phyloP scores from a whole-genome alignment of 495 filamentous ascomycete species.

The Podospora australis region DNA sequence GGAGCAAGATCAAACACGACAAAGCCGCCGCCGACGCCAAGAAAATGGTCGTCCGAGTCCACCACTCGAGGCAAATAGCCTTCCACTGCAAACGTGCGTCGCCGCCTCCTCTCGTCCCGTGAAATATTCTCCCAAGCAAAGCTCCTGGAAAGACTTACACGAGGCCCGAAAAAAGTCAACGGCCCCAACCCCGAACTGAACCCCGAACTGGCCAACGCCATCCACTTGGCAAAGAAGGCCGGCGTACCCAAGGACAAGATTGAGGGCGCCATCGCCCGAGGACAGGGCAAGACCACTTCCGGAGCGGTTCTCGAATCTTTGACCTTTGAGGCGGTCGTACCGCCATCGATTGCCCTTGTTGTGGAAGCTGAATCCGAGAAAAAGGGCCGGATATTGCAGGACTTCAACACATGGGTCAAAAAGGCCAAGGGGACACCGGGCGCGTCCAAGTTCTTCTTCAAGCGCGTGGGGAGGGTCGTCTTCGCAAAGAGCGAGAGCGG shows the following conservation, averaged over 20 bases:
- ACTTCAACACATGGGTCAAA: slow-evolving; percentile 63
- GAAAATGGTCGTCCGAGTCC: slow-evolving; percentile 43
- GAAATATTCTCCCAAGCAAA: neutral
- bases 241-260: slow-evolving; percentile 78
- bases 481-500: slow-evolving; percentile 54
- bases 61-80: slow-evolving; percentile 46
- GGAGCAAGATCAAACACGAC: slow-evolving; percentile 93
- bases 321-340: slow-evolving; percentile 76
- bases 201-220: slow-evolving; percentile 59
- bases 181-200: slow-evolving; percentile 70
- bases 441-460: slow-evolving; percentile 76
- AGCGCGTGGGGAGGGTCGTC: slow-evolving; percentile 63
- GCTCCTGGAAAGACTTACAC: slow-evolving; percentile 13
- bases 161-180: slow-evolving; percentile 36
- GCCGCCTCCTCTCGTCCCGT: slow-evolving; percentile 5
- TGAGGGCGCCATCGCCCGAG: slow-evolving; percentile 75
- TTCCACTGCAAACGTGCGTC: slow-evolving; percentile 45
- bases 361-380: slow-evolving; percentile 74
- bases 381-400: slow-evolving; percentile 63
- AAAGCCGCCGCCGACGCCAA: slow-evolving; percentile 72
- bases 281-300: slow-evolving; percentile 69
- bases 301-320: slow-evolving; percentile 69
- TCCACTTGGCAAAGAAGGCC: slow-evolving; percentile 78
- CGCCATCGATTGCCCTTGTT: slow-evolving; percentile 68
- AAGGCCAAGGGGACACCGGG: slow-evolving; percentile 59